Conservation (phyloP, 805 yeast species). For the Jamesozyma rosinii region DNA sequence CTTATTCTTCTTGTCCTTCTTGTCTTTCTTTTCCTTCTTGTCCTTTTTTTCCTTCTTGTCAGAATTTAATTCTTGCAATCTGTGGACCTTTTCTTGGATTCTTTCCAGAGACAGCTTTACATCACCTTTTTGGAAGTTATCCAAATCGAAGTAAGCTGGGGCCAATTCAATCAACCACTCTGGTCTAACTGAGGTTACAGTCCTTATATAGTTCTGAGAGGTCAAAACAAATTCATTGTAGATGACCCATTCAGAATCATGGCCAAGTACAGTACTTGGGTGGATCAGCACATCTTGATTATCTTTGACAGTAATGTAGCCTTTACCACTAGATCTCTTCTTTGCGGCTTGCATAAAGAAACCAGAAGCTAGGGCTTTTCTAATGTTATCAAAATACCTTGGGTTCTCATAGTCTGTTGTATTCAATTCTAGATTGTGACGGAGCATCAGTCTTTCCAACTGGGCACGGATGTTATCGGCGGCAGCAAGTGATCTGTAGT, state of each 20-base stretch:
- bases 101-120: constrained; percentile 61
- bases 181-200: constrained; percentile 83
- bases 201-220: constrained; percentile 85
- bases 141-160: constrained; percentile 56
- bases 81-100: constrained; percentile 42
- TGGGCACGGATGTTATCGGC: constrained; percentile 86
- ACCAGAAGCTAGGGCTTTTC: constrained; percentile 84
- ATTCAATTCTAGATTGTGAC: constrained; percentile 62
- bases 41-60: constrained; percentile 18
- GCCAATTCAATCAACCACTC: constrained; percentile 83
- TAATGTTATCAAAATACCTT: constrained; percentile 66
- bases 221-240: constrained; percentile 94
- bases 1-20: neutral
- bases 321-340: constrained; percentile 69
- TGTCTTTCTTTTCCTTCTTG: constrained; percentile 1
- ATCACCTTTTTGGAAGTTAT: constrained; percentile 61
- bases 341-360: constrained; percentile 98
- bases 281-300: constrained; percentile 92
- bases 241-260: constrained; percentile 84
- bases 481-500: constrained; percentile 70
- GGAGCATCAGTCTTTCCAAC: constrained; percentile 72
- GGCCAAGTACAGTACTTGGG: constrained; percentile 85
- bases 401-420: constrained; percentile 59
- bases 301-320: constrained; percentile 87
- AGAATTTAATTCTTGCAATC: constrained; percentile 31